Percentiles rank a stretch among this genome's conserved stretches.
phyloP scores from a whole-genome alignment of 2,329 filamentous ascomycete genomes.

The Colletotrichum echinochloae region DNA sequence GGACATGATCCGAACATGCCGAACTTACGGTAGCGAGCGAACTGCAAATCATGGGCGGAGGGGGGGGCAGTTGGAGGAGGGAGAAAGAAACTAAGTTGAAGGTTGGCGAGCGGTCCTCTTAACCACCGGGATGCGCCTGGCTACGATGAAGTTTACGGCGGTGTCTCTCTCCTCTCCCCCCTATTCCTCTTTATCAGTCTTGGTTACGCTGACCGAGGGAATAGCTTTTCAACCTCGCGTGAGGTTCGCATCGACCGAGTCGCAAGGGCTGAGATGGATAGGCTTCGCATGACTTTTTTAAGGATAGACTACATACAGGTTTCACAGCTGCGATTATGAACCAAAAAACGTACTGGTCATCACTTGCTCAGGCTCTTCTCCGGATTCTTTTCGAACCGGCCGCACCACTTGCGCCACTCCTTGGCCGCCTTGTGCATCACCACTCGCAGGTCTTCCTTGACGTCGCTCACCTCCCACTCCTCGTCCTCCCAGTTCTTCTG shows the following conservation, averaged over 20 bases:
- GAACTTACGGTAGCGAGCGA: not conserved
- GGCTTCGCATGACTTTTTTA: not conserved
- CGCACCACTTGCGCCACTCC: slow-evolving; percentile 39
- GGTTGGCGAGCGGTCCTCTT: not conserved
- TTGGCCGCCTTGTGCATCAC: slow-evolving; percentile 36
- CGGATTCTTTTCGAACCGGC: slow-evolving; percentile 32
- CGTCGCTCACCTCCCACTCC: slow-evolving; percentile 33
- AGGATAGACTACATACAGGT: not conserved
- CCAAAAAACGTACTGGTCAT: not conserved
- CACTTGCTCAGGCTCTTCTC: slow-evolving; percentile 36
- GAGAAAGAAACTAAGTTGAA: not conserved
- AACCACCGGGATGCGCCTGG: not conserved
- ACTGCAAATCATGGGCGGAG: not conserved
- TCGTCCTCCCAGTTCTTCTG: slow-evolving; percentile 39
- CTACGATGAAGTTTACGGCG: not conserved
- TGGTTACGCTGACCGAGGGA: not conserved
- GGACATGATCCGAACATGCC: not conserved
- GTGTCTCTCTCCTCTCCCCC: not conserved
- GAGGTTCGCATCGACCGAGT: not conserved
- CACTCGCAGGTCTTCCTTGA: slow-evolving; percentile 33
- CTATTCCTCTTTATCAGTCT: not conserved
- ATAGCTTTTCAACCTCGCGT: not conserved
- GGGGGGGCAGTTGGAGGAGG: not conserved
- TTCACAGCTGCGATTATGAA: not conserved
- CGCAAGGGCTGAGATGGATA: not conserved